phyloP scores from a whole-genome alignment of 306 rosid species.

The Vigna nakashimae region DNA sequence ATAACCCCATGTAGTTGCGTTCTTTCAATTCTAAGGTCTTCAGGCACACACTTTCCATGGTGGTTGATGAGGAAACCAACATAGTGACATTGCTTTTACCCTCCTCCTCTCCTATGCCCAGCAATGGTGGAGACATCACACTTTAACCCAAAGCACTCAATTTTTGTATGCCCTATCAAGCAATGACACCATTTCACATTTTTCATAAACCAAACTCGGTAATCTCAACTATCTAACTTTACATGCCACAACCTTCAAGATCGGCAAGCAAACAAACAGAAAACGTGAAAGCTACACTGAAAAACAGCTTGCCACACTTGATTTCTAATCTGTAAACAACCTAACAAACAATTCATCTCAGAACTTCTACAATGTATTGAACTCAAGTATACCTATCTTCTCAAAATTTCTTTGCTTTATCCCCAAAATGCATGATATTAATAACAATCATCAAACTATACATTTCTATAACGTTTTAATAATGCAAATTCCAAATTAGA shows the following conservation, averaged over 20 bases:
- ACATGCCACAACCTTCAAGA: conserved; percentile 18
- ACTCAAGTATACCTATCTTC: conserved; percentile 37
- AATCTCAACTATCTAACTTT: not conserved
- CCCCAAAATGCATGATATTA: conserved; percentile 27
- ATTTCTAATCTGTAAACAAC: conserved; percentile 23
- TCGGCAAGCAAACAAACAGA: conserved; percentile 27
- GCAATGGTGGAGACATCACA: conserved; percentile 70
- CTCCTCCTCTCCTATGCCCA: conserved; percentile 68
- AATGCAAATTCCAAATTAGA: conserved; percentile 37
- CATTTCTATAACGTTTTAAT: not conserved
- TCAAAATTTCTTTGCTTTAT: conserved; percentile 37
- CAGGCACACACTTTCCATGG: conserved; percentile 55
- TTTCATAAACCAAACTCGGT: conserved; percentile 12
- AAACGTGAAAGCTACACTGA: conserved; percentile 27
- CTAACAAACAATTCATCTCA: conserved; percentile 28
- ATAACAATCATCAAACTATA: conserved; percentile 22
- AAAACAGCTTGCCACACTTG: conserved; percentile 39
- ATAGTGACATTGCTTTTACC: conserved; percentile 67
- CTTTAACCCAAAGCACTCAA: conserved; percentile 43
- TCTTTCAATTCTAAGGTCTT: conserved; percentile 64
- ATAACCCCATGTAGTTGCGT: conserved; percentile 81
- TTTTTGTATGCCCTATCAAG: conserved; percentile 48
- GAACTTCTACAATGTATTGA: conserved; percentile 33
- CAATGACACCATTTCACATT: conserved; percentile 33
- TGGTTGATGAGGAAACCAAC: conserved; percentile 66